These are phyloP conservation scores for Populus deltoides DNA, from an alignment of 345 rosid genomes.

Conservation along the genomic window DNA sequence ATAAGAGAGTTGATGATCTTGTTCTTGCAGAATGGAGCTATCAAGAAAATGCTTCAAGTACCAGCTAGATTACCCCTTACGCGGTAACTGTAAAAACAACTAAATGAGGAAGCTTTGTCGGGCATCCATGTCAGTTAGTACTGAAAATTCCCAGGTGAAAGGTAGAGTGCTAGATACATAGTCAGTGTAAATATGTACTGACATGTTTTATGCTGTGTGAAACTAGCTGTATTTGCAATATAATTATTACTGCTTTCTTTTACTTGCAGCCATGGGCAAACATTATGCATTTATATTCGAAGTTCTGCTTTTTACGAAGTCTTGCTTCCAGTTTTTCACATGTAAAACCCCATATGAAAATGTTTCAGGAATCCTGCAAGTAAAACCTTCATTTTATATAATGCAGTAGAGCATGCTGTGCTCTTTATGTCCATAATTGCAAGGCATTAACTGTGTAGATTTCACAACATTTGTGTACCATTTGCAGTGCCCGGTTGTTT, in stretches of 20 bases:
- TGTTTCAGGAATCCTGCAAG: background rate
- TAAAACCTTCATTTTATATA: background rate
- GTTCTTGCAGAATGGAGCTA: background rate
- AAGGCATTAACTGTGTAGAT: background rate
- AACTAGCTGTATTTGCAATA: background rate
- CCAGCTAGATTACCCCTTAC: background rate
- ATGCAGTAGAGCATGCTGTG: slow-evolving; percentile 11
- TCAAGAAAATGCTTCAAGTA: background rate
- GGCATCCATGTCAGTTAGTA: background rate
- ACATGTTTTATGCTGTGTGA: background rate
- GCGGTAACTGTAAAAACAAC: background rate
- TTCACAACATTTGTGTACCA: background rate
- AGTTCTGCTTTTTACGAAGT: background rate
- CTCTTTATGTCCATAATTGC: slow-evolving; percentile 7
- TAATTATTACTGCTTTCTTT: background rate
- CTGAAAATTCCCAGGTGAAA: background rate
- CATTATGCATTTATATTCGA: background rate
- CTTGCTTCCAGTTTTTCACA: background rate
- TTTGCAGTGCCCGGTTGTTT: background rate
- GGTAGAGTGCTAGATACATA: background rate
- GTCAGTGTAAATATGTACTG: background rate
- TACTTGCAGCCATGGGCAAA: background rate
- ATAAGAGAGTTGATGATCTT: background rate
- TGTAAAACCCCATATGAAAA: background rate
- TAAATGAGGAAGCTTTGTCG: background rate